Evolutionary conservation across 1,139 yeast genomes (phyloP), one percentile per base, ranked within the genome.

Genomic region (Kluyveromyces sp.): DNA sequence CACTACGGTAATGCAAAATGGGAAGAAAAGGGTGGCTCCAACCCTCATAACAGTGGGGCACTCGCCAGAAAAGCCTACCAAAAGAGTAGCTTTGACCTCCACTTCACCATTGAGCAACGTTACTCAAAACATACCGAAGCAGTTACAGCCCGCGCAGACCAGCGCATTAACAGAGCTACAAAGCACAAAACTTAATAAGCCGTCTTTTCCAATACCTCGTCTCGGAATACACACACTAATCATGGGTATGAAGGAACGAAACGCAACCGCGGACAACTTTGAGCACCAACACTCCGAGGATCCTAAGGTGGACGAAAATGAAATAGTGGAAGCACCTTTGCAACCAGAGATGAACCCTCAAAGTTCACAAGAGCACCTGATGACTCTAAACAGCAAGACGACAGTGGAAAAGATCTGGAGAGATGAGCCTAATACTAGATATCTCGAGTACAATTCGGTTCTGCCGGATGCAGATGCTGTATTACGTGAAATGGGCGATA

Each of bases 11-110:
- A 47, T 58, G 3, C 59, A 54, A 31, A 64, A 83, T 36, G 97
- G 97, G 12, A 83, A 80, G 57, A 88, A 88, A 54, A 69, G 96
- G 50, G 92, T 92, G 2, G 78, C 95, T 0, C 97, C 98, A 0
- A 72, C 81, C 43, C 67, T 89, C n/a, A 74, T 89, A 1, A 76
- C 89, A 0, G 61, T 75, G 1, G 67, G 79, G 11, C 55, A 66
- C 11, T 50, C 68, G 3, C 49, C 65, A 9, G 41, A 53, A 9
- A 46, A 46, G 33, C 19, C 28, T 18, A 15, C 19, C 30, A 31
- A 29, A 31, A 25, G 36, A 7, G 26, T 13, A 11, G 20, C 26
- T 15, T 19, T 19, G 12, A 3, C 26, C 15, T 12, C 26, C 7
- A 19, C 25, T 9, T 11, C 25, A 7, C 19, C 26, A 7, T 11